These are phyloP conservation scores for Globomyces pollinis-pini DNA, from an alignment of 192 early-diverging fungal species.

Conservation along the genomic window DNA sequence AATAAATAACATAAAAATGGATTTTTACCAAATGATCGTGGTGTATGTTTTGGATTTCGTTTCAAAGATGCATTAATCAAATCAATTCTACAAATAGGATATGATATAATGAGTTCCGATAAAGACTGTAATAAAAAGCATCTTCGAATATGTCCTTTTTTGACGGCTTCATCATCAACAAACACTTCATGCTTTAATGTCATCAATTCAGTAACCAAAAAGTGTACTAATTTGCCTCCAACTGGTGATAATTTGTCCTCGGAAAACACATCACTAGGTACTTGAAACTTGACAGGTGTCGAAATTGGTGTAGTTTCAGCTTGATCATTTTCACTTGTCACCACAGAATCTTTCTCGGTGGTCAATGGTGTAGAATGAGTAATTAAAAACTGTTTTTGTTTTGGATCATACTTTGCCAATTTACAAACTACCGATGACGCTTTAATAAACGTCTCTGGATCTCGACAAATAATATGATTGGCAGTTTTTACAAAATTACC, in stretches of 20 bases:
- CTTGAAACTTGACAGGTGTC: conserved; percentile 23
- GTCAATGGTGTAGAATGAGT: conserved; percentile 15
- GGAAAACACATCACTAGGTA: conserved; percentile 9
- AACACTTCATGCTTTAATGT: not conserved
- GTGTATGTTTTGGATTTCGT: conserved; percentile 31
- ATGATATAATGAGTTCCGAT: conserved; percentile 80
- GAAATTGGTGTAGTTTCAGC: not conserved
- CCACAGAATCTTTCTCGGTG: not conserved
- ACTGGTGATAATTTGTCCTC: conserved; percentile 21
- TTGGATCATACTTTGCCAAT: conserved; percentile 58
- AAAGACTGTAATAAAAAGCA: conserved; percentile 81
- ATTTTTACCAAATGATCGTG: conserved; percentile 27
- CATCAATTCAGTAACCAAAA: conserved; percentile 48
- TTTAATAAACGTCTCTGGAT: conserved; percentile 58
- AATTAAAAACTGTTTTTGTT: conserved; percentile 54
- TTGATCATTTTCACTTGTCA: conserved; percentile 10
- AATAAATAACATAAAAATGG: conserved; percentile 54
- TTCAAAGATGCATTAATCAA: conserved; percentile 52
- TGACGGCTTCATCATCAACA: not conserved
- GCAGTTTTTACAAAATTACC: conserved; percentile 61
- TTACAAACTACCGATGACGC: conserved; percentile 56
- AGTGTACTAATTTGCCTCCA: conserved; percentile 46
- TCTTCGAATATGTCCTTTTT: conserved; percentile 35
- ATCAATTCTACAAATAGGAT: conserved; percentile 70
- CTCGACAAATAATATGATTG: conserved; percentile 57